Evolutionary conservation across 2,329 filamentous ascomycete genomes (phyloP), one percentile per base, ranked within the genome.

Genomic region (Corynespora cassiicola): DNA sequence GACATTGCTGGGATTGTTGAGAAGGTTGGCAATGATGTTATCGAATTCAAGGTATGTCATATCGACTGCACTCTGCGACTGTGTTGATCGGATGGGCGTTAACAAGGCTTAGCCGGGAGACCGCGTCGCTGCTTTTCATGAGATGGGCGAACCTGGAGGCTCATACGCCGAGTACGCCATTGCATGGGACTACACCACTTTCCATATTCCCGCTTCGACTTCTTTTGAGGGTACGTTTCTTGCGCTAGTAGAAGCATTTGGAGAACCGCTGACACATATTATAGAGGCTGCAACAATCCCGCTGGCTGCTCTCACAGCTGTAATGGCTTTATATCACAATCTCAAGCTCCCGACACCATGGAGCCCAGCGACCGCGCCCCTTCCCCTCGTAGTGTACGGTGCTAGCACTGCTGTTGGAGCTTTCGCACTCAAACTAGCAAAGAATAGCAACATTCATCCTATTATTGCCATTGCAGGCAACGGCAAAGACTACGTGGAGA

Each of bases 91-190:
- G n/a, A n/a, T n/a, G n/a, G n/a, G n/a, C n/a, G n/a, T n/a, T n/a
- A n/a, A n/a, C n/a, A n/a, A n/a, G n/a, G n/a, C n/a, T n/a, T n/a
- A n/a, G 41, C 63, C 65, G 1, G 79, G 78, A 20, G 78, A 81
- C 58, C 72, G 77, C 16, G 78, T 81, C 3, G 73, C 75, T 11
- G 76, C 75, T 6, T 77, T 80, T 62, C 71, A 74, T 45, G 63
- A 77, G 40, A 81, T 84, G 71, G 38, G 56, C n/a, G 62, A 65
- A 2, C 68, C 73, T 0, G 50, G 69, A 31, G 81, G 81, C 3
- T 74, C 70, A 8, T 85, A 75, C 45, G 81, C 80, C 5, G 80
- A 84, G 56, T 84, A 84, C 47, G 76, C 79, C 10, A 61, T 83
- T 15, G 73, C 75, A 0, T 75, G 69, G 58, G 71, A 73, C 22